phyloP scores from a whole-genome alignment of 768 basidiomycete genomes.

The Lactarius evosmus region DNA sequence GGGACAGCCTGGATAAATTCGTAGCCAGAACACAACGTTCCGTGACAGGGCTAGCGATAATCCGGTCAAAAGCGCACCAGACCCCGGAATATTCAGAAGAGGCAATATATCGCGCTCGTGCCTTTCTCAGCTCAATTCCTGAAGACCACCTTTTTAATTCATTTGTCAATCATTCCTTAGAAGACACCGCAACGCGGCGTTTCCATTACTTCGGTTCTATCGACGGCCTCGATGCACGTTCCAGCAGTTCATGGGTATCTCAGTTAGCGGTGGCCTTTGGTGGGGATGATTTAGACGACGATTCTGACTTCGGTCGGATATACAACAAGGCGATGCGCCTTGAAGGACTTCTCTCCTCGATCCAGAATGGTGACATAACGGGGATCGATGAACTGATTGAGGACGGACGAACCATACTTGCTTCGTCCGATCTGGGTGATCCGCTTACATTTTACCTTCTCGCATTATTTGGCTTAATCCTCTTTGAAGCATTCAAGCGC shows the following conservation, averaged over 20 bases:
- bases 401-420: neutral
- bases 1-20: neutral
- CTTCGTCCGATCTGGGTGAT: neutral
- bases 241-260: neutral
- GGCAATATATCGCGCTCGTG: neutral
- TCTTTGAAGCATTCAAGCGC: neutral
- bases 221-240: neutral
- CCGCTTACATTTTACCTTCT: no score
- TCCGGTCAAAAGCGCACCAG: neutral
- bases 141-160: neutral
- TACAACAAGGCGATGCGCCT: neutral
- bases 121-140: neutral
- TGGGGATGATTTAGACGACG: neutral
- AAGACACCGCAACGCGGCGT: neutral
- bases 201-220: neutral
- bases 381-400: neutral
- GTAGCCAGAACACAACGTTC: neutral
- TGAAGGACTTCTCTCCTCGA: neutral
- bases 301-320: neutral
- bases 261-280: neutral
- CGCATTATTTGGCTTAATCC: neutral
- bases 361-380: neutral
- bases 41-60: neutral
- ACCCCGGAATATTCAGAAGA: conserved; percentile 3
- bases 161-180: neutral